A percentile compares a stretch with the other conserved stretches of the same genome.
Evolutionary conservation across 441 rosid species (phyloP).

Genomic region (Brassica balearica): DNA sequence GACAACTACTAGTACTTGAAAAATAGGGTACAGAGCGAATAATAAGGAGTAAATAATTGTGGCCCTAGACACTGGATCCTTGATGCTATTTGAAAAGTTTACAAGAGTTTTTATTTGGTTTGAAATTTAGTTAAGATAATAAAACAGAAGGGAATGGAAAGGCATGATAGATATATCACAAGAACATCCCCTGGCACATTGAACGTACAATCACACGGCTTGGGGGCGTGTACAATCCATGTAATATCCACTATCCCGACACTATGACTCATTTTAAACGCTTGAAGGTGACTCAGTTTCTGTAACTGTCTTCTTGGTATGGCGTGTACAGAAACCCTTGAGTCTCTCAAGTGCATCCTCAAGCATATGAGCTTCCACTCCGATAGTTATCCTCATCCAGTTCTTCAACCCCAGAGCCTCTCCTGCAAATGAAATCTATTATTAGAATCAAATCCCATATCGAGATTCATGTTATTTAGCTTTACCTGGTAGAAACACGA

Average conservation of each 20-base stretch:
- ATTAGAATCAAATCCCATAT: not conserved
- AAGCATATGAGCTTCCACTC: conserved; percentile 56
- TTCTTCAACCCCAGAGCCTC: conserved; percentile 63
- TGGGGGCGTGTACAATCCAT: not conserved
- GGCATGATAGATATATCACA: not conserved
- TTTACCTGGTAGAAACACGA: conserved; percentile 61
- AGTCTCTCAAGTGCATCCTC: conserved; percentile 68
- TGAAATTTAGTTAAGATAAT: not conserved
- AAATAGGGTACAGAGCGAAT: too few species aligned
- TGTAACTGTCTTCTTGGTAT: conserved; percentile 53
- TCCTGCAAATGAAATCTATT: conserved; percentile 50
- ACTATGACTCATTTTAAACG: not conserved
- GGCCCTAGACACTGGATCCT: not conserved
- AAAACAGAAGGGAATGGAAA: conserved; percentile 19
- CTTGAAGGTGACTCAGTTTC: conserved; percentile 11
- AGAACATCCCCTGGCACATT: conserved; percentile 2
- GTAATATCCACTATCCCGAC: not conserved
- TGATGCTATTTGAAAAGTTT: not conserved
- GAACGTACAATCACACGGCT: not conserved
- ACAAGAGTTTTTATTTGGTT: not conserved
- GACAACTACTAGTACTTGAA: too few species aligned
- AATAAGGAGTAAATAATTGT: not conserved
- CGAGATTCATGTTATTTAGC: conserved; percentile 3
- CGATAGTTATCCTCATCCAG: conserved; percentile 77
- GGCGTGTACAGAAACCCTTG: conserved; percentile 64